Base-by-base conservation (phyloP, 306 rosid genomes). In the Fragaria nilgerrensis region DNA sequence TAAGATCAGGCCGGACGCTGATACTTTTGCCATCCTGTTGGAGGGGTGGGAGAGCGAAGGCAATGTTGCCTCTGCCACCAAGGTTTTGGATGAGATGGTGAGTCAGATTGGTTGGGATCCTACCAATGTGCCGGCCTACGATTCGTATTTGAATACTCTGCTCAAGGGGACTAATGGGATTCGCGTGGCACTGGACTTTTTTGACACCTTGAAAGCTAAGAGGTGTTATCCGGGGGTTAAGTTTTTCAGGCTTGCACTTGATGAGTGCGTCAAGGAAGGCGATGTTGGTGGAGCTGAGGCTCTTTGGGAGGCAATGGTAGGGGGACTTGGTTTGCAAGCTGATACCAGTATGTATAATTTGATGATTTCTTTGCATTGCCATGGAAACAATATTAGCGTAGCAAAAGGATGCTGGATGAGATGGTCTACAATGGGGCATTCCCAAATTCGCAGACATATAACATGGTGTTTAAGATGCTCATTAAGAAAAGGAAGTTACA, bases 1-100 rank as follows among this genome's bases (percentile, higher is more conserved):
- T 6, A 56, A 74, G 5, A 77, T 89, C 44, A 82, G 84, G 75
- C 89, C 92, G 0, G 90, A 91, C 53, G 62, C 65, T 0, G 91
- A 91, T 71, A 83, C 89, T 0, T 88, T 83, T 19, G 91, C 97
- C 0, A 88, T 91, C 59, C 69, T 91, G 81, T 79, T 91, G 82
- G 94, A 91, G n/a, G 94, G 94, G 12, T 91, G 88, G 83, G 97
- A 87, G 77, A 77, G 55, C 7, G 91, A 91, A 32, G 76, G 79
- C 66, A 80, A 83, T 80, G 88, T 82, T n/a, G 73, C 23, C 71
- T 65, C 81, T 41, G 92, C 94, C 2, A 85, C 77, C 39, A 73
- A 83, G 73, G 87, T 86, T 10, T 91, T 91, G 53, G 81, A 80
- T 20, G 91, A 89, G 79, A 89, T 91, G 97, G 86, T 89, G 62